These are phyloP conservation scores for Poteriospumella lacustris DNA, from an alignment of 108 stramenopile species.

Conservation along the genomic window DNA sequence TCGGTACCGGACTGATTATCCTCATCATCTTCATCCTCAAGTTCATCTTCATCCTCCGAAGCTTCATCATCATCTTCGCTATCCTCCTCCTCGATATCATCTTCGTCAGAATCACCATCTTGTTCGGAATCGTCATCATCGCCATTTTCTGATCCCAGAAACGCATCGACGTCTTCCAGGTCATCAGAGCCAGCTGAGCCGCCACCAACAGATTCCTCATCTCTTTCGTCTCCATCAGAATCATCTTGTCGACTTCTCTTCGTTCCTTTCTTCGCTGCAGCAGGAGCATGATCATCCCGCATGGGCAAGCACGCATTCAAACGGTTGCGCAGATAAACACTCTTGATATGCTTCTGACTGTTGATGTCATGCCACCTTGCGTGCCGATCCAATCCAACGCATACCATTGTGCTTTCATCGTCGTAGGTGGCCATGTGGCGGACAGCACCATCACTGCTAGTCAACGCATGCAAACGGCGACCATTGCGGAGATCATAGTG, in stretches of 20 bases:
- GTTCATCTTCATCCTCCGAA: slow-evolving; percentile 9
- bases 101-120: background rate
- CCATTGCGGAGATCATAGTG: slow-evolving; percentile 37
- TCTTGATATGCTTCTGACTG: background rate
- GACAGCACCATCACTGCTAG: background rate
- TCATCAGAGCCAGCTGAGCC: background rate
- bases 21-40: slow-evolving; percentile 7
- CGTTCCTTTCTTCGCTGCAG: background rate
- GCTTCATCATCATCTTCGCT: slow-evolving; percentile 7
- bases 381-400: slow-evolving; percentile 4
- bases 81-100: slow-evolving; percentile 6
- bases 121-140: slow-evolving; percentile 9
- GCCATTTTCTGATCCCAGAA: background rate
- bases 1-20: no score
- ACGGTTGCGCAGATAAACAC: slow-evolving; percentile 46
- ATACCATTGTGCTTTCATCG: background rate
- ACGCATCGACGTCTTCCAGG: background rate
- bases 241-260: background rate
- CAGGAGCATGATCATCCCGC: background rate
- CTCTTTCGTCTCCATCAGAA: background rate
- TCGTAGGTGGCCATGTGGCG: background rate
- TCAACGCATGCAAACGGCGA: background rate
- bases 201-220: background rate
- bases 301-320: slow-evolving; percentile 30
- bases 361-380: background rate